phyloP scores from a whole-genome alignment of 2,329 filamentous ascomycete species.

The Beauveria asiatica region DNA sequence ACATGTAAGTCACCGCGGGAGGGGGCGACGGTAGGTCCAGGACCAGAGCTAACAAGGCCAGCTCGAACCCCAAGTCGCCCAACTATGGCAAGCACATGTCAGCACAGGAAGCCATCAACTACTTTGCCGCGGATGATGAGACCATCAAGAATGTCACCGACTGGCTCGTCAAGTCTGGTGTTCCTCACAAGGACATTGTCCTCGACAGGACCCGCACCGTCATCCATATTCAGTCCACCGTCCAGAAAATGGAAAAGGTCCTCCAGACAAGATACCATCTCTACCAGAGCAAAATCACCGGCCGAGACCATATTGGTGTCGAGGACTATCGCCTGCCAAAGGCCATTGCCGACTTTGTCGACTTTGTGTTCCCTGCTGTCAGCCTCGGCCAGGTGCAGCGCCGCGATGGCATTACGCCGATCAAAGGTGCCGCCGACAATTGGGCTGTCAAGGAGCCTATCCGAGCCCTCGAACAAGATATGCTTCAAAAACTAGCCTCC shows the following conservation, averaged over 20 bases:
- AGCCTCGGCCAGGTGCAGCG: constrained; percentile 23
- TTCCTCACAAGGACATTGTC: constrained; percentile 36
- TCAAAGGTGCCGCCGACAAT: neutral
- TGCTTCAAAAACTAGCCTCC: constrained; percentile 1
- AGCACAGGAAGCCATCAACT: constrained; percentile 31
- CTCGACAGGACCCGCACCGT: constrained; percentile 44
- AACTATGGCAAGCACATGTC: constrained; percentile 40
- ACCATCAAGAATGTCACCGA: constrained; percentile 39
- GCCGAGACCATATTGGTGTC: constrained; percentile 29
- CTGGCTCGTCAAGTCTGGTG: constrained; percentile 45
- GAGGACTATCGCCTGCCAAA: constrained; percentile 32
- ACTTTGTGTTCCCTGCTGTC: constrained; percentile 32
- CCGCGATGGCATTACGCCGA: neutral
- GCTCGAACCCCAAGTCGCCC: constrained; percentile 31
- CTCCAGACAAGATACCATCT: constrained; percentile 44
- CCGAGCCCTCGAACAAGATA: neutral
- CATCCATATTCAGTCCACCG: constrained; percentile 11
- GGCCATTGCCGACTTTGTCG: constrained; percentile 27
- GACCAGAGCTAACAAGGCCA: neutral
- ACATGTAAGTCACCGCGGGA: constrained; percentile 20
- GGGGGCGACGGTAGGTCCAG: no score
- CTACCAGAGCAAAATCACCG: constrained; percentile 31
- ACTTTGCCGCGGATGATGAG: constrained; percentile 32
- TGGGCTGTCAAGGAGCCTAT: constrained; percentile 7
- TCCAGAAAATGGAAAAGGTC: constrained; percentile 33